Conservation (phyloP, 2,329 filamentous ascomycete genomes). For the Colletotrichum coccodes region DNA sequence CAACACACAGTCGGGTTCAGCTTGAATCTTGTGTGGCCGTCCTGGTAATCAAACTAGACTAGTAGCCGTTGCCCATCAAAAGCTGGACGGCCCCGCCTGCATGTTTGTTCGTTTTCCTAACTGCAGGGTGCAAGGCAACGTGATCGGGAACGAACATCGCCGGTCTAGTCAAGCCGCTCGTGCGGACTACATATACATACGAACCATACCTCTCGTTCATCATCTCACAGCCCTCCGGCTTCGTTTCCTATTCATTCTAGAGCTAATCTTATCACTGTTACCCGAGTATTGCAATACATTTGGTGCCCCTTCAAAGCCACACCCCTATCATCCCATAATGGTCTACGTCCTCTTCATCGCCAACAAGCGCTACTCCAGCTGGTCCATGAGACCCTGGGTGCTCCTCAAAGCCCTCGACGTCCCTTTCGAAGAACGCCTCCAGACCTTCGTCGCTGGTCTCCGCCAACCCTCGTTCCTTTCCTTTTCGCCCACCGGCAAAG, state of each 20-base stretch:
- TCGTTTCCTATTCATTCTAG: neutral
- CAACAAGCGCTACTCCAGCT: constrained; percentile 57
- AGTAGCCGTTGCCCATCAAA: neutral
- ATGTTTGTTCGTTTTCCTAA: neutral
- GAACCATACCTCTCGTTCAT: neutral
- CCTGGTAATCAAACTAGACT: neutral
- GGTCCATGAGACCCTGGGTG: constrained; percentile 58
- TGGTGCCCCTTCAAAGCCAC: neutral
- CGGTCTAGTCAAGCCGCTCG: constrained; percentile 14
- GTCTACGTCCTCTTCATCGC: constrained; percentile 52
- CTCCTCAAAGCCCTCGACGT: constrained; percentile 54
- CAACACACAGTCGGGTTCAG: neutral
- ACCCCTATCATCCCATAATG: constrained; percentile 39
- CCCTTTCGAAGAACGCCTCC: constrained; percentile 52
- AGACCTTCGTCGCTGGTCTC: constrained; percentile 43
- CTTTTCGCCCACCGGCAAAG: constrained; percentile 54
- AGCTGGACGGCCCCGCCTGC: neutral
- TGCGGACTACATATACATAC: neutral
- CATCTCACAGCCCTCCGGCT: neutral
- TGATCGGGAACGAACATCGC: neutral
- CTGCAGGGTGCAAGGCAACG: neutral
- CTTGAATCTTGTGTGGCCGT: neutral
- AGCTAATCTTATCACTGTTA: neutral
- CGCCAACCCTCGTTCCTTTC: constrained; percentile 46
- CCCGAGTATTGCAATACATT: neutral